Conservation (phyloP, 1,139 yeast species). For the Geotrichum siamense region DNA sequence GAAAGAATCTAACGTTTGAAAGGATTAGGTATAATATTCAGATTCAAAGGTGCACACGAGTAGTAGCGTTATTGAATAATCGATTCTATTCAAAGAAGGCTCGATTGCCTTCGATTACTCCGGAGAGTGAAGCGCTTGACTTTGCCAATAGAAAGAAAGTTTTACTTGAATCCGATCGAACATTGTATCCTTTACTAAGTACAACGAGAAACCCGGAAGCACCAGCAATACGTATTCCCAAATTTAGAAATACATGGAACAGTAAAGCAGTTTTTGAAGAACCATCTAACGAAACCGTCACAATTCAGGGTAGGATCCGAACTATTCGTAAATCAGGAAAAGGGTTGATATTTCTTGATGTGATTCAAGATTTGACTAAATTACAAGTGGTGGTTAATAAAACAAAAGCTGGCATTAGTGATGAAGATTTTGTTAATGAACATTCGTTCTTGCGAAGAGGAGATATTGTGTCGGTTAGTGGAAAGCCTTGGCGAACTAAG, state of each 20-base stretch:
- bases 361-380: slow-evolving; percentile 49
- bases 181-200: slow-evolving; percentile 24
- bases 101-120: slow-evolving; percentile 17
- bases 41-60: too few relatives aligned
- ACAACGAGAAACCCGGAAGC: slow-evolving; percentile 8
- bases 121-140: slow-evolving; percentile 35
- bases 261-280: slow-evolving; percentile 17
- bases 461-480: slow-evolving; percentile 58
- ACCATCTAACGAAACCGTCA: slow-evolving; percentile 18
- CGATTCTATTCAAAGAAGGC: slow-evolving; percentile 10
- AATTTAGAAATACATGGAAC: slow-evolving; percentile 22
- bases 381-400: slow-evolving; percentile 59
- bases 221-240: slow-evolving; percentile 22
- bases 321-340: slow-evolving; percentile 58
- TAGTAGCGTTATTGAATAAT: too few relatives aligned
- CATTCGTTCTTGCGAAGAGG: slow-evolving; percentile 56
- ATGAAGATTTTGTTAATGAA: slow-evolving; percentile 41
- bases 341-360: slow-evolving; percentile 59
- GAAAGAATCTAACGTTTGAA: neutral
- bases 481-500: slow-evolving; percentile 66
- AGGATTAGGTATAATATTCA: too few relatives aligned
- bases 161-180: slow-evolving; percentile 19
- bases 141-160: slow-evolving; percentile 38
- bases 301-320: slow-evolving; percentile 50
- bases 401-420: slow-evolving; percentile 32